phyloP scores from a whole-genome alignment of 306 rosid genomes.

The Quercus rubra region DNA sequence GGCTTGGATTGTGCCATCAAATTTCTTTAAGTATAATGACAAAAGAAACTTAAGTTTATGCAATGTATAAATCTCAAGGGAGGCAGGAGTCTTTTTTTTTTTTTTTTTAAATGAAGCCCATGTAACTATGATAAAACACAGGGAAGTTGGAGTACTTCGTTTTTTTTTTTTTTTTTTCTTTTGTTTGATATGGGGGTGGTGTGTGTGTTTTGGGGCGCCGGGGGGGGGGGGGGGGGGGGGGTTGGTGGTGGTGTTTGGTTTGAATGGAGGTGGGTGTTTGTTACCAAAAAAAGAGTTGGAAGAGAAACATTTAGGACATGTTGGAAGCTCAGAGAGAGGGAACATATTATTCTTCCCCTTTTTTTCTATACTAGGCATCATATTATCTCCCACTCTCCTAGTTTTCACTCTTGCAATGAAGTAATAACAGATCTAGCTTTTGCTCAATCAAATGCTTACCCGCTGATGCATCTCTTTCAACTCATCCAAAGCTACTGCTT shows the following conservation, averaged over 20 bases:
- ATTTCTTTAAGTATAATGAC: background rate
- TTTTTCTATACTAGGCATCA: background rate
- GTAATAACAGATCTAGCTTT: background rate
- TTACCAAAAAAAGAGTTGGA: background rate
- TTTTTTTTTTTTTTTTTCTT: background rate
- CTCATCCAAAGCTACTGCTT: constrained; percentile 78
- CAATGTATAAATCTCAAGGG: background rate
- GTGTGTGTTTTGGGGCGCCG: no score
- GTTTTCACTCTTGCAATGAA: background rate
- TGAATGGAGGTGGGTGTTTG: no score
- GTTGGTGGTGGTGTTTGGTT: no score
- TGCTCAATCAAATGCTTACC: constrained; percentile 33
- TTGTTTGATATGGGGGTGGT: no score
- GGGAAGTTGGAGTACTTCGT: background rate
- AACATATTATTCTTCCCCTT: no score
- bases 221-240: no score
- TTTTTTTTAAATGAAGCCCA: background rate
- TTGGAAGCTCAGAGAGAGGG: background rate
- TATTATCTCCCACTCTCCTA: background rate
- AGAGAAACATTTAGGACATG: background rate
- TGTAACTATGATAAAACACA: background rate
- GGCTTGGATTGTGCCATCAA: background rate
- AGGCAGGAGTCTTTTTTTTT: background rate
- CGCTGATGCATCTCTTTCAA: constrained; percentile 88
- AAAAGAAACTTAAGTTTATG: background rate